phyloP scores from a whole-genome alignment of 208 protist species.

The Leishmania martiniquensis region DNA sequence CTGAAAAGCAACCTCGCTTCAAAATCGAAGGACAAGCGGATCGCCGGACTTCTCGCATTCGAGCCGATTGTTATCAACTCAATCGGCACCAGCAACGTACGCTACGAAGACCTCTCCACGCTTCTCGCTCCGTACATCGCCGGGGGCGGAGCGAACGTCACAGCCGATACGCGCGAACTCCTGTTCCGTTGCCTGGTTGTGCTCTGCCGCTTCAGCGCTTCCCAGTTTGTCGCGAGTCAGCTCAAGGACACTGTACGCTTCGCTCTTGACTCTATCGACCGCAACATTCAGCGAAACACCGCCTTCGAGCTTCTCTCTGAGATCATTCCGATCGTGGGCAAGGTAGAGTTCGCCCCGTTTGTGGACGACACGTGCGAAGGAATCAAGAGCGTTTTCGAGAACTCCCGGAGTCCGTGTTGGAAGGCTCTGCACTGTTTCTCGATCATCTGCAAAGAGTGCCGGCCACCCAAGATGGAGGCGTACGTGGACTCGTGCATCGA shows the following conservation, averaged over 20 bases:
- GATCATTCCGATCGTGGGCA: constrained; percentile 75
- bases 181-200: constrained; percentile 76
- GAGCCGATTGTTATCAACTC: constrained; percentile 86
- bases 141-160: constrained; percentile 36
- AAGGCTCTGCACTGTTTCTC: constrained; percentile 78
- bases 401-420: constrained; percentile 70
- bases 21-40: constrained; percentile 57
- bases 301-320: constrained; percentile 85
- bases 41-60: constrained; percentile 84
- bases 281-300: constrained; percentile 47
- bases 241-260: constrained; percentile 81
- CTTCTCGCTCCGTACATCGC: constrained; percentile 78
- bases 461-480: constrained; percentile 60
- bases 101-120: constrained; percentile 79
- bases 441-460: constrained; percentile 60
- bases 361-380: constrained; percentile 64
- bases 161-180: constrained; percentile 42
- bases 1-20: constrained; percentile 64
- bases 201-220: constrained; percentile 72
- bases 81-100: constrained; percentile 40
- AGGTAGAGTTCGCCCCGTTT: constrained; percentile 58
- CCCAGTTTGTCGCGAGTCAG: constrained; percentile 73
- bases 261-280: constrained; percentile 59
- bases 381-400: constrained; percentile 53
- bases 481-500: constrained; percentile 81